Evolutionary conservation across 257 asterid species (phyloP).

Genomic region (Phtheirospermum japonicum): DNA sequence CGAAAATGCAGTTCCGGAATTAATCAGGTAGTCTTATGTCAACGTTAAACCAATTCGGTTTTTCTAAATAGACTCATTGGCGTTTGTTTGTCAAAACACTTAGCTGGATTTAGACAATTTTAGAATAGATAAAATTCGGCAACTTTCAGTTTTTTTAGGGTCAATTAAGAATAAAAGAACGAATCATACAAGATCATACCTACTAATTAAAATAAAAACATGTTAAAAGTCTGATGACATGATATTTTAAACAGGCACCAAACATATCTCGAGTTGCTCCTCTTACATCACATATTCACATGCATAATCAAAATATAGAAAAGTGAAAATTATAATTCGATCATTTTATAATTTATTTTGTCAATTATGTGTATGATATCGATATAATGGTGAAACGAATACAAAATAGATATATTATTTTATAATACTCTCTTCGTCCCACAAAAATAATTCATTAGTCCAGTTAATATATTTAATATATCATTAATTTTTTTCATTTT

Average conservation of each 20-base stretch:
- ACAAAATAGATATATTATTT: too few relatives aligned
- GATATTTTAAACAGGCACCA: not conserved
- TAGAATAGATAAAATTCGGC: not conserved
- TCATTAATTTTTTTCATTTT: too few relatives aligned
- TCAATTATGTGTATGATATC: too few relatives aligned
- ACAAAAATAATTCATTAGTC: too few relatives aligned
- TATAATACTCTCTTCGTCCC: too few relatives aligned
- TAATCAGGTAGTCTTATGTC: not conserved
- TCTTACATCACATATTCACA: slow-evolving; percentile 6
- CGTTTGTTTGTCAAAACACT: slow-evolving; percentile 3
- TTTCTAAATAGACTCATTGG: not conserved
- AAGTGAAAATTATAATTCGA: not conserved
- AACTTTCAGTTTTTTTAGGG: not conserved
- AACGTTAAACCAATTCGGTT: not conserved
- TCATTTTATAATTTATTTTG: too few relatives aligned
- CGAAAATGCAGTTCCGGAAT: too few relatives aligned
- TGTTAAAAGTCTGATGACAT: not conserved
- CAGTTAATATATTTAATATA: too few relatives aligned
- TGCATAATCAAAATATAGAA: not conserved
- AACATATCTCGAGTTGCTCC: not conserved
- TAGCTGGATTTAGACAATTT: not conserved
- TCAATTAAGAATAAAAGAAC: slow-evolving; percentile 21
- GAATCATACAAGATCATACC: slow-evolving; percentile 22
- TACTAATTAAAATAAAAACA: not conserved
- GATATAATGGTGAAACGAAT: too few relatives aligned